A percentile compares a stretch with the other conserved stretches of the same genome.
Conservation (phyloP, 768 basidiomycete species). For the Leccinum uliginosum region DNA sequence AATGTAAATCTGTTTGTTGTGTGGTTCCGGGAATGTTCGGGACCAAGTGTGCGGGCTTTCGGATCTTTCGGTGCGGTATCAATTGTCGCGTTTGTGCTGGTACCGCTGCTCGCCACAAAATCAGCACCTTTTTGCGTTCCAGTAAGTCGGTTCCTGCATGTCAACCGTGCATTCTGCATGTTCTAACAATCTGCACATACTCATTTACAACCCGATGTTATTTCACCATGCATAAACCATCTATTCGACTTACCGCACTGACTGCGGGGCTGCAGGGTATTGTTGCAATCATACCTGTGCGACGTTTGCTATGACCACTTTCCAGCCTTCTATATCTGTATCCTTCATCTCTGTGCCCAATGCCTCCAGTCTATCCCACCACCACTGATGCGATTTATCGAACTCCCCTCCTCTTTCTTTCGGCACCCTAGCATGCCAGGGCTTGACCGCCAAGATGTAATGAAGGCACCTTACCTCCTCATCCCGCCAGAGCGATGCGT, state of each 20-base stretch:
- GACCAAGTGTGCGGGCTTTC: background rate
- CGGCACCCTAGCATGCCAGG: constrained; percentile 61
- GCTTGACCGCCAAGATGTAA: constrained; percentile 83
- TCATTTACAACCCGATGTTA: too few species aligned
- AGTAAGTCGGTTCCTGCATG: background rate
- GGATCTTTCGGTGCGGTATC: background rate
- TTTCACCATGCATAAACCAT: background rate
- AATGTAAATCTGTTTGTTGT: constrained; percentile 12
- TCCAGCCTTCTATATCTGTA: constrained; percentile 45
- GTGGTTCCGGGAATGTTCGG: background rate
- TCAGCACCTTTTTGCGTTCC: background rate
- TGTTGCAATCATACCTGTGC: constrained; percentile 14
- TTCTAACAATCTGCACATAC: background rate
- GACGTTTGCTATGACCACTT: constrained; percentile 49
- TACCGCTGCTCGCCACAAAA: background rate
- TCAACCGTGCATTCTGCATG: background rate
- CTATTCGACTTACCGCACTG: background rate
- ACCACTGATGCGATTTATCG: constrained; percentile 62
- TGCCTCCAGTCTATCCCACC: constrained; percentile 66
- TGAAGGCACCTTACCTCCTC: constrained; percentile 83
- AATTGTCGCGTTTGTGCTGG: background rate
- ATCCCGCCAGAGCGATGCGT: constrained; percentile 77
- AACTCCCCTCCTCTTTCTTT: constrained; percentile 40
- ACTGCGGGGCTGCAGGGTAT: background rate
- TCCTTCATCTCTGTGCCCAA: constrained; percentile 40